A percentile compares a stretch with the other conserved stretches of the same genome.
Evolutionary conservation across 2,329 filamentous ascomycete genomes (phyloP).

Genomic region (Aspergillus sp.): DNA sequence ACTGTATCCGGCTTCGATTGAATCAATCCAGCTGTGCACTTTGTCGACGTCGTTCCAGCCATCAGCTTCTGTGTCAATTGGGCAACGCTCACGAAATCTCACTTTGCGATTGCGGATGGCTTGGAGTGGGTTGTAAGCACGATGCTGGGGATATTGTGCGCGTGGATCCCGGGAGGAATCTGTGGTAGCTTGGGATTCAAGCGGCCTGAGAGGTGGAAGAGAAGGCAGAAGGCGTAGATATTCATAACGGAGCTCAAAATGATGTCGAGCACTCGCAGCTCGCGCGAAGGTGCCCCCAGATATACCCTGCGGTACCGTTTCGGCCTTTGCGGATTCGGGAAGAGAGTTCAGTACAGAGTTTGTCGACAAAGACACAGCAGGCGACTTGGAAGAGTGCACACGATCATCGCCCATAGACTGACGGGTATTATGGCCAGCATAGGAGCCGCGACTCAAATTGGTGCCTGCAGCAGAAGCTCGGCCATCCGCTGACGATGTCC

Average conservation of each 20-base stretch:
- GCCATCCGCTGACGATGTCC: constrained; percentile 35
- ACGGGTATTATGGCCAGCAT: constrained; percentile 26
- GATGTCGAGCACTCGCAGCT: constrained; percentile 80
- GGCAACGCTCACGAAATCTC: constrained; percentile 74
- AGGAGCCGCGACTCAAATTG: constrained; percentile 22
- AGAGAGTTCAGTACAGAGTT: constrained; percentile 33
- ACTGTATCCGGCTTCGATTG: constrained; percentile 59
- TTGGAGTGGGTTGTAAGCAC: constrained; percentile 88
- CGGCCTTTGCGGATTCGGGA: constrained; percentile 34
- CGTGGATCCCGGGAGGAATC: constrained; percentile 29
- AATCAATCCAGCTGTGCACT: constrained; percentile 78
- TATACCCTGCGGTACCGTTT: constrained; percentile 56
- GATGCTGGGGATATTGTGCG: constrained; percentile 57
- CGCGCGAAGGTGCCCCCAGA: constrained; percentile 80
- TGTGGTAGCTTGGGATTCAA: constrained; percentile 17
- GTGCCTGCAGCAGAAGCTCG: constrained; percentile 23
- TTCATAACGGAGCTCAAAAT: constrained; percentile 83
- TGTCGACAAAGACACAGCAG: constrained; percentile 16
- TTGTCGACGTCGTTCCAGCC: constrained; percentile 76
- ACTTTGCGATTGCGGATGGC: constrained; percentile 89
- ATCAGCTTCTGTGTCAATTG: constrained; percentile 73
- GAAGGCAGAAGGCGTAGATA: constrained; percentile 80
- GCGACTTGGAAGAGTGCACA: constrained; percentile 19
- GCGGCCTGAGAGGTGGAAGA: constrained; percentile 68
- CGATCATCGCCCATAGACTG: constrained; percentile 33